Base-by-base conservation (phyloP, 2,329 filamentous ascomycete genomes). In the Helminthosporium solani region DNA sequence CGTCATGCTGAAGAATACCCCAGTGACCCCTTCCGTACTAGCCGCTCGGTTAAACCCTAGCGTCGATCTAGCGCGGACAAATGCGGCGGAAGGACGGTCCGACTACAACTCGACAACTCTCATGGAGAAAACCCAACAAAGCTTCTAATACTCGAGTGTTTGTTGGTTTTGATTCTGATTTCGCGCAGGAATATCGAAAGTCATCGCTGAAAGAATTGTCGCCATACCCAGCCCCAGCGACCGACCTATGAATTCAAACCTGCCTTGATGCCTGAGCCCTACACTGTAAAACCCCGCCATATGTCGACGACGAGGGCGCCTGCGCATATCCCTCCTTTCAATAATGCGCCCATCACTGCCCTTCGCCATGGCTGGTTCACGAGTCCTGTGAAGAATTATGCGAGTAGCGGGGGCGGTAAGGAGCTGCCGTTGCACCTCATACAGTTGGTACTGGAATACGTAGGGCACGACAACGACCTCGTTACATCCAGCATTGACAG, bases 381-480 rank as follows among this genome's bases (percentile, higher is more conserved):
- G 8, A 66, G 62, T 34, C 66, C 67, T 15, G 66, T 64, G 36
- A 59, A 60, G 30, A 60, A 57, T 11, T 62, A 66, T 40, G 53
- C 58, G 12, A 61, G 56, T 44, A 42, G 49, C 12, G 60, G 57
- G 14, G 58, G 67, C 33, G 63, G 62, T 7, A 66, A 58, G 33
- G 68, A 69, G 56, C 71, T 84, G 7, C 82, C 82, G 11, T 65
- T 85, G 57, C 81, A 83, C 54, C 67, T 84, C 33, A 74, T 85
- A 49, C 79, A 77, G 25, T 69, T 76, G 47, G 82, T 84, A 46
- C 70, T 84, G 40, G 73, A 76, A 35, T 72, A 78, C 61, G 78
- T 81, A 70, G 56, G n/a, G 76, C 15, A 40, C 14, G 19, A 36
- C 43, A 20, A 53, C 53, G 54, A 47, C 53, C 50, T 46, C 51